phyloP scores from a whole-genome alignment of 768 basidiomycete species.

The Boletus bicolor region DNA sequence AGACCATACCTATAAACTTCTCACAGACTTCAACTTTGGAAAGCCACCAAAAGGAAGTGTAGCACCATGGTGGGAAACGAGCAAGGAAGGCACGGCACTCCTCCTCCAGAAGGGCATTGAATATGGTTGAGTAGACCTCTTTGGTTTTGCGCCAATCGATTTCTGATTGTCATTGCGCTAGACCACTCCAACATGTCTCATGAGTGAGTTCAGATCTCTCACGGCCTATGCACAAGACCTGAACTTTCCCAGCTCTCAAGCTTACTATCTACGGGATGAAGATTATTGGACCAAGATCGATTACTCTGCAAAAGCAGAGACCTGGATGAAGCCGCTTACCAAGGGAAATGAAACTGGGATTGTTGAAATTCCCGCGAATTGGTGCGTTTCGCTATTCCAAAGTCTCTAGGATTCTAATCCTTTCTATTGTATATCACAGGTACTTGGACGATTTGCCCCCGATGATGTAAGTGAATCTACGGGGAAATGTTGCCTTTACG shows the following conservation, averaged over 20 bases:
- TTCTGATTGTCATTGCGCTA: conserved; percentile 17
- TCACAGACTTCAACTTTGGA: conserved; percentile 64
- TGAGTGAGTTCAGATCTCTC: conserved; percentile 33
- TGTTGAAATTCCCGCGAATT: conserved; percentile 66
- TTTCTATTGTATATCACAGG: conserved; percentile 29
- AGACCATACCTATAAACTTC: conserved; percentile 59
- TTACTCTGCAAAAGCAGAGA: conserved; percentile 51
- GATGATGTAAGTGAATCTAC: conserved; percentile 49
- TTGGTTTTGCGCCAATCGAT: not conserved
- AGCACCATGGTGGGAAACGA: conserved; percentile 81
- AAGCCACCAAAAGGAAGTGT: conserved; percentile 60
- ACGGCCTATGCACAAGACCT: not conserved
- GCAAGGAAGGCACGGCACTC: conserved; percentile 60
- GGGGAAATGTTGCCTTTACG: not conserved
- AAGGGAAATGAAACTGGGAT: conserved; percentile 62
- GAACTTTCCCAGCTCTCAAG: conserved; percentile 44
- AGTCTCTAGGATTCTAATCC: not conserved
- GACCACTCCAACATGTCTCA: conserved; percentile 60
- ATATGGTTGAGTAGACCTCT: conserved; percentile 49
- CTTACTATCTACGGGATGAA: conserved; percentile 64
- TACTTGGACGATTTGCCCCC: conserved; percentile 74
- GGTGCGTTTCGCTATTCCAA: conserved; percentile 37
- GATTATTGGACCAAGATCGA: conserved; percentile 75
- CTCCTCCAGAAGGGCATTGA: conserved; percentile 70
- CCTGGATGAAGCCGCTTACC: conserved; percentile 74